Base-by-base conservation (phyloP, 129 eudicot species). In the Scalesia atractyloides region DNA sequence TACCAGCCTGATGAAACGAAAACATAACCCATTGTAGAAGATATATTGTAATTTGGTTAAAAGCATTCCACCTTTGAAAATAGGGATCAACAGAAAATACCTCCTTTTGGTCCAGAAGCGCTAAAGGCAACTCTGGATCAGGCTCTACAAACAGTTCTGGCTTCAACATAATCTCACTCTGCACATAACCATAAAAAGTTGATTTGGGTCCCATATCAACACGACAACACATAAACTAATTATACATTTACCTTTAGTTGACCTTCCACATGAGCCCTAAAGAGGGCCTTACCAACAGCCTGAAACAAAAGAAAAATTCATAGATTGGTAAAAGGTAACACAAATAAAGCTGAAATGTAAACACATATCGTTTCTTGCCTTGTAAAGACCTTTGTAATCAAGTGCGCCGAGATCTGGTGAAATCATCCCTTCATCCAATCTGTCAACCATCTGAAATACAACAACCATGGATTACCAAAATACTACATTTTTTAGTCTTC, bases 231-330 rank as follows among this genome's bases (percentile, higher is more conserved):
- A 44, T 33, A 59, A 49, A 75, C 36, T 34, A 58, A 19, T 34
- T 47, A 73, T 9, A 69, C 53, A 52, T 54, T 66, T 85, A 90
- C 98, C 97, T 93, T 93, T 62, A 93, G 89, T 85, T 86, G 97
- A 69, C 98, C 98, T 82, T 93, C 98, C 12, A 93, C 98, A 63
- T 93, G 98, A 49, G 98, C 98, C 85, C 96, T 87, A 76, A 93
- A 93, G 68, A 93, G 90, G 79, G 98, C 98, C 88, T 90, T 93
- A n/a, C 97, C 96, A 73, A 93, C 98, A 71, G 98, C 98, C 98
- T 93, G 88, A 84, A 73, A 39, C 20, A 81, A 67, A 74, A 36
- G 68, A 68, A 61, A 39, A 19, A 1, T 6, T 26, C 65, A 46
- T 58, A 52, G 52, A 66, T 57, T 16, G 37, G 16, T 30, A 60